Base-by-base conservation (phyloP, 2,329 filamentous ascomycete species). In the Colletotrichum horii region DNA sequence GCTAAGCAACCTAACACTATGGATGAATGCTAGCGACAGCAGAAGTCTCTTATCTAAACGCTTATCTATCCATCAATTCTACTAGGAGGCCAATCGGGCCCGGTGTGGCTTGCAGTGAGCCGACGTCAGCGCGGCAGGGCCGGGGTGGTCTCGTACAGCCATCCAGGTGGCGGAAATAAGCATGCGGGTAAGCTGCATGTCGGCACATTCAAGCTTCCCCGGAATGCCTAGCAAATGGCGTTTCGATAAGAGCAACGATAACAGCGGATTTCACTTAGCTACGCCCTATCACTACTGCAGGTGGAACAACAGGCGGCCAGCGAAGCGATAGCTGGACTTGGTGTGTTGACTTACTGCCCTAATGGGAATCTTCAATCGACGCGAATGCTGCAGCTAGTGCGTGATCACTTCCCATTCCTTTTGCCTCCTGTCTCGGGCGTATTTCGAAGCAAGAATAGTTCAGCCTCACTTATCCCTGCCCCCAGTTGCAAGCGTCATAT, bases 371-470 rank as follows among this genome's bases (percentile, higher is more conserved):
- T 52, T 1, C 7, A 22, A 1, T 22, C 19, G 11, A 22, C 11
- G 12, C 0, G 11, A 48, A 7, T 22, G n/a, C n/a, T 0, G 12
- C 14, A 52, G 5, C 3, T 1, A 48, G 43, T 32, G 30, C 8
- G 11, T 22, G n/a, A 12, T 52, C n/a, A 52, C 11, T 52, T 52
- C n/a, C 43, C 0, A 4, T 14, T 48, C 14, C n/a, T 22, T 3
- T 8, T 32, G 43, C 14, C 19, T 48, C 43, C 6, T 52, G 3
- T 3, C 22, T 52, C n/a, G 43, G n/a, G n/a, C n/a, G n/a, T 3
- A 22, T 52, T 9, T 16, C 22, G 43, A 14, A 16, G n/a, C 43
- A 16, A 22, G 43, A 22, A 52, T 22, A 14, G 2, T 22, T 14
- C n/a, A 48, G 38, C 11, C 3, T 4, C 19, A 2, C 8, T 32